Conservation (phyloP, 1,284 basidiomycete species). For the Singerocomus inundabilis region DNA sequence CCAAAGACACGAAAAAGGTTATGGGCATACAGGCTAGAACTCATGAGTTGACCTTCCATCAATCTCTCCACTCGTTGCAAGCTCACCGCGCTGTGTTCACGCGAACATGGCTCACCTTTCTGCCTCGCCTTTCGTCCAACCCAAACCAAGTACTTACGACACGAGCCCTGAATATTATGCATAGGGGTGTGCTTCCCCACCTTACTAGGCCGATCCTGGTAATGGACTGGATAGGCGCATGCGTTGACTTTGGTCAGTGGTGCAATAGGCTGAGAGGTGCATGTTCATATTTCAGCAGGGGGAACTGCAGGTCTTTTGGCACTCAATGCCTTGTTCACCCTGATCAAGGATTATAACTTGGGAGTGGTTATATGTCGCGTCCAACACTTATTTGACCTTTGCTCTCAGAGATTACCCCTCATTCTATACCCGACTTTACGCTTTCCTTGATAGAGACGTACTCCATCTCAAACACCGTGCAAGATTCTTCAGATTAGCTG, state of each 20-base stretch:
- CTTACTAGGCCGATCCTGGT: constrained; percentile 77
- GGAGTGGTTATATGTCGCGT: constrained; percentile 39
- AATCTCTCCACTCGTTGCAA: constrained; percentile 68
- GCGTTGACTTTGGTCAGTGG: constrained; percentile 77
- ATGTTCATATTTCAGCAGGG: constrained; percentile 43
- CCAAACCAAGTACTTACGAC: constrained; percentile 49
- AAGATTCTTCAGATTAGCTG: constrained; percentile 91
- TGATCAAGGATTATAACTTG: constrained; percentile 95
- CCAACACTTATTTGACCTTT: constrained; percentile 1
- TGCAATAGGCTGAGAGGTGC: neutral
- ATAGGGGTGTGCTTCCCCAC: constrained; percentile 83
- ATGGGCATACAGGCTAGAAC: constrained; percentile 46
- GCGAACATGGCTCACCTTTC: constrained; percentile 69
- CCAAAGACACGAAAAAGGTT: constrained; percentile 38
- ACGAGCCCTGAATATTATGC: constrained; percentile 76
- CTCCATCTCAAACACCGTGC: constrained; percentile 92
- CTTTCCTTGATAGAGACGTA: constrained; percentile 82
- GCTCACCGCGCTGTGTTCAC: constrained; percentile 82
- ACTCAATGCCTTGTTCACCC: constrained; percentile 86
- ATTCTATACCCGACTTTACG: constrained; percentile 94
- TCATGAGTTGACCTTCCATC: constrained; percentile 67
- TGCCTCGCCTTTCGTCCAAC: constrained; percentile 55
- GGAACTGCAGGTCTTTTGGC: constrained; percentile 88
- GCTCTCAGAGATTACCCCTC: constrained; percentile 83
- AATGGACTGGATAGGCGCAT: constrained; percentile 92